phyloP scores from a whole-genome alignment of 331 rosid species.

The Acacia concinna region DNA sequence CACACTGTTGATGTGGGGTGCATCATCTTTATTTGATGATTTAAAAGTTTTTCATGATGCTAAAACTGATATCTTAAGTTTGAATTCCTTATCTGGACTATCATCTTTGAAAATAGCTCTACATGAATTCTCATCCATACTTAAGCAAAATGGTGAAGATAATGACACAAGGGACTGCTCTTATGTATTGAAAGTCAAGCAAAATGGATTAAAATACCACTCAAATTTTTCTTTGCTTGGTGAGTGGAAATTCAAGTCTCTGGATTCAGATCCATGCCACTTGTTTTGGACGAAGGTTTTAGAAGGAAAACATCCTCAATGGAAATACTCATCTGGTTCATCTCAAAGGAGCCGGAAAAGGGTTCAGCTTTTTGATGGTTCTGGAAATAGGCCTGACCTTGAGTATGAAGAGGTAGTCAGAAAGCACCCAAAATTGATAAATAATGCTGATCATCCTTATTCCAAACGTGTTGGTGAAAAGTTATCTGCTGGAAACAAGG shows the following conservation, averaged over 20 bases:
- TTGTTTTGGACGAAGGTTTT: constrained; percentile 71
- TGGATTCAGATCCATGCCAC: constrained; percentile 50
- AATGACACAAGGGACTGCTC: constrained; percentile 41
- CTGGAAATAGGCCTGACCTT: constrained; percentile 34
- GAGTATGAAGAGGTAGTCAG: constrained; percentile 46
- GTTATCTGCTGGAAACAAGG: constrained; percentile 36
- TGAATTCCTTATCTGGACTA: constrained; percentile 31
- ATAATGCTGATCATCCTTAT: constrained; percentile 37
- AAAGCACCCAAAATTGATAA: constrained; percentile 61
- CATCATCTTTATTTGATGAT: constrained; percentile 57
- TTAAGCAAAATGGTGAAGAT: constrained; percentile 51
- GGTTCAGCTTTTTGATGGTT: constrained; percentile 44
- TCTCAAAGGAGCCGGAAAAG: constrained; percentile 77
- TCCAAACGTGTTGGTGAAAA: constrained; percentile 46
- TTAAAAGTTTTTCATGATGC: constrained; percentile 56
- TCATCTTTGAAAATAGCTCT: constrained; percentile 45
- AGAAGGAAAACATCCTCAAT: constrained; percentile 62
- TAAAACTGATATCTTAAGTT: constrained; percentile 29
- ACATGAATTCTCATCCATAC: constrained; percentile 52
- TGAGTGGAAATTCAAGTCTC: constrained; percentile 44
- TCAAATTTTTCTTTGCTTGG: constrained; percentile 47
- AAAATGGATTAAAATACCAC: constrained; percentile 58
- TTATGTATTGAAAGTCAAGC: constrained; percentile 54
- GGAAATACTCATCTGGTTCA: constrained; percentile 61
- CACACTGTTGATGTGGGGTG: constrained; percentile 78